Evolutionary conservation across 2,329 filamentous ascomycete species (phyloP), one percentile per base, ranked within the genome.

Genomic region (Sporothrix humicola): DNA sequence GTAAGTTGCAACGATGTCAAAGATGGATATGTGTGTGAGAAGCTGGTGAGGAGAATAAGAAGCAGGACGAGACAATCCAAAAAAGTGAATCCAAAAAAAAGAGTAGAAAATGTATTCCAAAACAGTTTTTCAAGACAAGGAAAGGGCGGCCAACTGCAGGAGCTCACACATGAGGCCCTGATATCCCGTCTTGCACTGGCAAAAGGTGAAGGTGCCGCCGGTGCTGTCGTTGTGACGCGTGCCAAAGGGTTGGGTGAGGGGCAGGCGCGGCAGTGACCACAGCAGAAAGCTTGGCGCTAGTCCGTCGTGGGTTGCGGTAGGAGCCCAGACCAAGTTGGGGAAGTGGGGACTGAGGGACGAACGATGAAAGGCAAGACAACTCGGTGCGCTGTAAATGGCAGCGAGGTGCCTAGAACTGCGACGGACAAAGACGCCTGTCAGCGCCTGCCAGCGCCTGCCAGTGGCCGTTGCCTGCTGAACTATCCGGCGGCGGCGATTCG

Each of bases 401-500:
- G 23, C 20, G 23, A 58, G 54, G 54, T 58, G 31, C 37, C 31
- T 63, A 42, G 31, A 52, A 59, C 15, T 9, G 54, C 26, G 31
- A 37, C 31, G 31, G 31, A 37, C 31, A 37, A 37, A 37, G 31
- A 37, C 31, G 31, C 31, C 31, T 37, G 7, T 37, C 7, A 37
- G 31, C 4, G 4, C 31, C 31, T 37, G 13, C 46, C 52, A 54
- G 31, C 31, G 31, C 4, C 46, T 54, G n/a, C 52, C 56, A 7
- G 26, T 37, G 56, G 17, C 52, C 26, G 2, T 7, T 31, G 23
- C 23, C 71, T 71, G 72, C 73, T 73, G 74, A 74, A 58, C 26
- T 74, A 75, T 74, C 23, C 70, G 50, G 20, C 37, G 15, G 12
- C 66, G 10, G 66, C 65, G 52, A 75, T 75, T 75, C 68, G 74